phyloP scores from a whole-genome alignment of 345 rosid species.

The Capsella bursapastoris region DNA sequence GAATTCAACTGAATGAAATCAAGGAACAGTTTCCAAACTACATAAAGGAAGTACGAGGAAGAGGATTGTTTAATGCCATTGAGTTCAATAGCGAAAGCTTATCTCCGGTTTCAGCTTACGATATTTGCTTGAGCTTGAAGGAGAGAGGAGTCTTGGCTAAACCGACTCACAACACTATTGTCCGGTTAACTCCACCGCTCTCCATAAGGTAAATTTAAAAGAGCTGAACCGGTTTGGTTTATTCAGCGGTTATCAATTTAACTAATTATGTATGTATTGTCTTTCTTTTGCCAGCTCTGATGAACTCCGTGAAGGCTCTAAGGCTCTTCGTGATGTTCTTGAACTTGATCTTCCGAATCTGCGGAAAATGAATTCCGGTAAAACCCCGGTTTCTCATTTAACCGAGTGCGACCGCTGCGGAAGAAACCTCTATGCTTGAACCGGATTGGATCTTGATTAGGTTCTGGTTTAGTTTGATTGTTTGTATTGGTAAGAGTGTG shows the following conservation, averaged over 20 bases:
- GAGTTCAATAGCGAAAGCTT: conserved; percentile 64
- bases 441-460: conserved; percentile 3
- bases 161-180: conserved; percentile 89
- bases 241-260: background rate
- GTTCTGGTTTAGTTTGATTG: conserved; percentile 12
- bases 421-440: conserved; percentile 54
- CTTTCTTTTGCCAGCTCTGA: conserved; percentile 55
- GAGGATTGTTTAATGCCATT: conserved; percentile 90
- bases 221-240: conserved; percentile 24
- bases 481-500: background rate
- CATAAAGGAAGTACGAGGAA: conserved; percentile 91
- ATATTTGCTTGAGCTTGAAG: conserved; percentile 87
- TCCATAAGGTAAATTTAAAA: conserved; percentile 64
- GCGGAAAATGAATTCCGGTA: conserved; percentile 54
- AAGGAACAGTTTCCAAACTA: conserved; percentile 67
- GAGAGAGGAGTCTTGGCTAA: conserved; percentile 92
- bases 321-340: conserved; percentile 75
- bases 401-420: conserved; percentile 81
- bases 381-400: conserved; percentile 47
- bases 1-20: conserved; percentile 58
- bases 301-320: conserved; percentile 75
- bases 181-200: conserved; percentile 94
- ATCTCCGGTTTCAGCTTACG: conserved; percentile 84
- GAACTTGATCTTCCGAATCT: conserved; percentile 69
- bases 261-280: background rate